These are phyloP conservation scores for Fusarium sp. DNA, from an alignment of 2,329 filamentous ascomycete species.

Conservation along the genomic window DNA sequence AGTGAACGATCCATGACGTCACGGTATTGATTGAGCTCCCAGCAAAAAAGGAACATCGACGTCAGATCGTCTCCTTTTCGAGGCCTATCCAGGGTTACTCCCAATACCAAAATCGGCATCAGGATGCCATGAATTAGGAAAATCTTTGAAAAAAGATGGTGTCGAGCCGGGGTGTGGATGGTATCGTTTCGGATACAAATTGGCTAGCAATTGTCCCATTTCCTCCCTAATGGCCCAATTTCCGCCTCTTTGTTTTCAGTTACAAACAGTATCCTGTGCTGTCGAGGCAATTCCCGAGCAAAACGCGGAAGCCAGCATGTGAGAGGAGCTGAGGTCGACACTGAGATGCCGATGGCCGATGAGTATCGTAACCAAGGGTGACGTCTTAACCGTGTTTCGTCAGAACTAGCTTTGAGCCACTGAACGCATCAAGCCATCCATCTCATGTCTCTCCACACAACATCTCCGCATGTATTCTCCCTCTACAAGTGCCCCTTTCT, in stretches of 20 bases:
- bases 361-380: slow-evolving; percentile 30
- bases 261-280: background rate
- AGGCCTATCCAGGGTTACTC: slow-evolving; percentile 4
- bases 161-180: slow-evolving; percentile 22
- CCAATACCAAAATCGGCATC: slow-evolving; percentile 33
- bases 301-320: slow-evolving; percentile 28
- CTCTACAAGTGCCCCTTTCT: background rate
- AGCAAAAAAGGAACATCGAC: slow-evolving; percentile 30
- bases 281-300: slow-evolving; percentile 26
- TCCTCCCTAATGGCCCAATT: slow-evolving; percentile 5
- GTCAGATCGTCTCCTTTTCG: slow-evolving; percentile 22
- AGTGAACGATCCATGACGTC: slow-evolving; percentile 49
- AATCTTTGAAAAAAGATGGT: slow-evolving; percentile 27
- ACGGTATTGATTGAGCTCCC: slow-evolving; percentile 14
- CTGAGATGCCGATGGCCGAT: slow-evolving; percentile 29
- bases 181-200: slow-evolving; percentile 8
- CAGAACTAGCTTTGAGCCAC: slow-evolving; percentile 44
- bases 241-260: background rate
- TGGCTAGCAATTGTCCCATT: slow-evolving; percentile 1
- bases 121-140: slow-evolving; percentile 36
- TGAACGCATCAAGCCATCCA: slow-evolving; percentile 42
- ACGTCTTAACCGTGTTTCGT: slow-evolving; percentile 42
- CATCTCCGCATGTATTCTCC: background rate
- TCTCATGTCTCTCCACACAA: slow-evolving; percentile 5
- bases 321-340: slow-evolving; percentile 2